These are phyloP conservation scores for Biscogniauxia marginata DNA, from an alignment of 2,329 filamentous ascomycete species.

Conservation along the genomic window DNA sequence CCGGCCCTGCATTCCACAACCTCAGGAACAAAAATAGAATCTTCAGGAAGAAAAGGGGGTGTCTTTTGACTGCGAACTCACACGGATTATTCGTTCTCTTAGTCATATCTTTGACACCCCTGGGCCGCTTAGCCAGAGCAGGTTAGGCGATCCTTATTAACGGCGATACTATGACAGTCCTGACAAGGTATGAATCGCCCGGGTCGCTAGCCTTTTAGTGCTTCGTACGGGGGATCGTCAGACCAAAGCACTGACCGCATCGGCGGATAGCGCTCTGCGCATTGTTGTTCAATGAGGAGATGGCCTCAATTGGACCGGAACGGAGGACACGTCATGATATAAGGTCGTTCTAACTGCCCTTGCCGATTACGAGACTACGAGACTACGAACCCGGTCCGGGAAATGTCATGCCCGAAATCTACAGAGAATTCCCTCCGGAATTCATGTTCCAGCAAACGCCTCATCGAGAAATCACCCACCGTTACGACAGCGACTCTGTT, in stretches of 20 bases:
- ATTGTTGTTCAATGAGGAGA: not conserved
- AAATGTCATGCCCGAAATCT: not conserved
- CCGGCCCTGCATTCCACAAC: no score
- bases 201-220: not conserved
- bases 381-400: not conserved
- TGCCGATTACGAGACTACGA: not conserved
- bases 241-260: not conserved
- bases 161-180: not conserved
- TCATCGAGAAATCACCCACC: not conserved
- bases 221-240: not conserved
- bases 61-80: not conserved
- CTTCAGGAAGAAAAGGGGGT: not conserved
- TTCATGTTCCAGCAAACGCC: not conserved
- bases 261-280: no score
- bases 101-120: not conserved
- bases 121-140: not conserved
- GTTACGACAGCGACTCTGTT: no score
- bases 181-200: not conserved
- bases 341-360: not conserved
- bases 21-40: no score
- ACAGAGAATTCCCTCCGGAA: no score
- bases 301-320: not conserved
- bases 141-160: not conserved
- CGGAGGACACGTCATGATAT: not conserved
- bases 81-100: not conserved